A percentile compares a stretch with the other conserved stretches of the same genome.
Conservation (phyloP, 2,329 filamentous ascomycete species). For the Davidsoniella neocaledoniae region DNA sequence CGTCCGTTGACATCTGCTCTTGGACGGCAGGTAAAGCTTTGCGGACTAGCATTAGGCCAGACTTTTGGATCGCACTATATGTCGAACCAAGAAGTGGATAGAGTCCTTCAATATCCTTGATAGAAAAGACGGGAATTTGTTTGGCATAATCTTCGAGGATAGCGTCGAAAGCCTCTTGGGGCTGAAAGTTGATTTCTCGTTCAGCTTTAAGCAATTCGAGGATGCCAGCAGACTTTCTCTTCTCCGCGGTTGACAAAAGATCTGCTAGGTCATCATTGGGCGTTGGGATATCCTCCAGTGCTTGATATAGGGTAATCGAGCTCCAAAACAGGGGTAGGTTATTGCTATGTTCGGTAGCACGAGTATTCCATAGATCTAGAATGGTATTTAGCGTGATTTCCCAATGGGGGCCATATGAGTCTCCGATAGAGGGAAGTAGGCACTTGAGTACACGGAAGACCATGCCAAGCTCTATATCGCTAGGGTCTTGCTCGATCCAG, state of each 20-base stretch:
- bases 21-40: conserved; percentile 62
- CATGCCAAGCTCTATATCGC: conserved; percentile 29
- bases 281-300: conserved; percentile 50
- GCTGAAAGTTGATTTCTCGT: too few relatives aligned
- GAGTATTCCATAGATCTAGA: not conserved
- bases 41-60: conserved; percentile 67
- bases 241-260: conserved; percentile 33
- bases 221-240: conserved; percentile 30
- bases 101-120: too few relatives aligned
- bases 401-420: conserved; percentile 86
- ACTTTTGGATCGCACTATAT: conserved; percentile 58
- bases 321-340: not conserved
- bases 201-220: conserved; percentile 36
- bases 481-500: conserved; percentile 41
- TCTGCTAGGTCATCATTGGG: conserved; percentile 78
- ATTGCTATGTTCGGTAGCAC: not conserved
- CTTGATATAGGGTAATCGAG: conserved; percentile 37
- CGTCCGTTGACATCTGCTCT: conserved; percentile 67
- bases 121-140: too few relatives aligned
- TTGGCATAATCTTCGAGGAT: too few relatives aligned
- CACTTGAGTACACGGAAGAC: conserved; percentile 38
- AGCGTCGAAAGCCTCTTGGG: too few relatives aligned
- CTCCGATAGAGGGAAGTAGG: conserved; percentile 56
- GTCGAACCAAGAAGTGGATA: conserved; percentile 30
- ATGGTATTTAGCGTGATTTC: conserved; percentile 39